These are phyloP conservation scores for Trametes maxima DNA, from an alignment of 768 basidiomycete genomes.

Conservation along the genomic window DNA sequence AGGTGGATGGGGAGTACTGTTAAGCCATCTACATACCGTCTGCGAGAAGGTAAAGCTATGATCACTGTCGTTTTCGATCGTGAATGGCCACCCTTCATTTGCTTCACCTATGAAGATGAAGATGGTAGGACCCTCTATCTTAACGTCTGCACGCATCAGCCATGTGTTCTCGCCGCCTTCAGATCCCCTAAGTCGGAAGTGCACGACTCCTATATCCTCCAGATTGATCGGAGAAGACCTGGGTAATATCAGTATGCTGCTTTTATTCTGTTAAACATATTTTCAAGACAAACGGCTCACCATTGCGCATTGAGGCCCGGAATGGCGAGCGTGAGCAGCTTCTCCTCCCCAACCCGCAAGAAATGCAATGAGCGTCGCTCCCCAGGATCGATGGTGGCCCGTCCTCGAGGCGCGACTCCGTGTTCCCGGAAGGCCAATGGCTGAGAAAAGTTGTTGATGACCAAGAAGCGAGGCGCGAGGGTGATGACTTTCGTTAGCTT, in stretches of 20 bases:
- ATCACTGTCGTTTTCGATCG: conserved; percentile 87
- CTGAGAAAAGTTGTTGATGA: conserved; percentile 77
- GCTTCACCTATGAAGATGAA: conserved; percentile 77
- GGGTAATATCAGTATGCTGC: background rate
- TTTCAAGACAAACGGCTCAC: conserved; percentile 45
- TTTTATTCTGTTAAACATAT: background rate
- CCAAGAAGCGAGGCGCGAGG: conserved; percentile 84
- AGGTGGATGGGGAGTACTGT: conserved; percentile 6
- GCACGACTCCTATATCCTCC: conserved; percentile 83
- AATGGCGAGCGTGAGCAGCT: conserved; percentile 81
- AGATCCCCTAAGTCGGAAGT: conserved; percentile 64
- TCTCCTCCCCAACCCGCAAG: conserved; percentile 66
- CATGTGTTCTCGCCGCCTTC: conserved; percentile 42
- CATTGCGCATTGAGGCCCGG: conserved; percentile 85
- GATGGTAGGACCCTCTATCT: conserved; percentile 84
- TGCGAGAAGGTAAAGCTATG: conserved; percentile 70
- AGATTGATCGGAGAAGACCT: conserved; percentile 95
- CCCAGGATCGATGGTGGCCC: conserved; percentile 62
- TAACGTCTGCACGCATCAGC: conserved; percentile 75
- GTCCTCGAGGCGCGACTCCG: conserved; percentile 65
- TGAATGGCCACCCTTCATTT: conserved; percentile 83
- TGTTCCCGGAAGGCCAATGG: conserved; percentile 85
- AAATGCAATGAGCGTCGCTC: conserved; percentile 69
- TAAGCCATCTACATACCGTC: conserved; percentile 48
- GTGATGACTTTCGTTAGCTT: conserved; percentile 95